These are phyloP conservation scores for Fraxinus sp. DNA, from an alignment of 305 asterid species.

Conservation along the genomic window DNA sequence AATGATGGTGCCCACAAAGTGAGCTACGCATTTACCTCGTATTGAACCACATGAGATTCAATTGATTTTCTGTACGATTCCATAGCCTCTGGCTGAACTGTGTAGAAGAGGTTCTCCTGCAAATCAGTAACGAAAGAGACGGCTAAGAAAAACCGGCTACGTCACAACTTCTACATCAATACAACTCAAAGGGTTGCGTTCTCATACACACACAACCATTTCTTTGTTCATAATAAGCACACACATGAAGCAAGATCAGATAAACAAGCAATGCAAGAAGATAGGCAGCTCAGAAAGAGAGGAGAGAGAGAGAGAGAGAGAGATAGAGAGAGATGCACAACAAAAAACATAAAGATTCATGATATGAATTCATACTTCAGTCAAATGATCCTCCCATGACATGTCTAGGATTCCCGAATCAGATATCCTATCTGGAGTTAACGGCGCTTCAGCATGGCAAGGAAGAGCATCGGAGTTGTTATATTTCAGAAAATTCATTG, in stretches of 20 bases:
- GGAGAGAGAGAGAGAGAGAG: neutral
- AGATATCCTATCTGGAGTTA: conserved; percentile 61
- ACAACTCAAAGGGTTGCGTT: conserved; percentile 18
- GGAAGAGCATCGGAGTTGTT: conserved; percentile 37
- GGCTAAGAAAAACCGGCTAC: conserved; percentile 17
- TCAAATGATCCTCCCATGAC: conserved; percentile 60
- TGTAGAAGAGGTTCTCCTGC: conserved; percentile 82
- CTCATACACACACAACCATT: conserved; percentile 20
- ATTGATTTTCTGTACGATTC: conserved; percentile 65
- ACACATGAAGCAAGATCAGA: conserved; percentile 20
- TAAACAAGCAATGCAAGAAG: conserved; percentile 2
- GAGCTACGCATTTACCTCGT: conserved; percentile 54
- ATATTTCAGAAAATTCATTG: conserved; percentile 57
- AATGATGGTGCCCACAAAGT: conserved; percentile 16
- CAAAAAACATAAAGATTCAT: conserved; percentile 21
- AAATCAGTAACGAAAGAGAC: conserved; percentile 27
- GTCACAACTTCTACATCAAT: conserved; percentile 14
- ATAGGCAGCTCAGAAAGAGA: neutral
- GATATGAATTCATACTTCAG: conserved; percentile 53
- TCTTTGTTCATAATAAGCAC: conserved; percentile 11
- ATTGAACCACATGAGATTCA: conserved; percentile 57
- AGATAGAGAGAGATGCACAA: neutral
- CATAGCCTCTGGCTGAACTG: conserved; percentile 69
- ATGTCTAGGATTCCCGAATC: conserved; percentile 51
- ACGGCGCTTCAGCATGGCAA: conserved; percentile 52